These are phyloP conservation scores for Hansenula lynferdii DNA, from an alignment of 1,139 yeast species.

Conservation along the genomic window DNA sequence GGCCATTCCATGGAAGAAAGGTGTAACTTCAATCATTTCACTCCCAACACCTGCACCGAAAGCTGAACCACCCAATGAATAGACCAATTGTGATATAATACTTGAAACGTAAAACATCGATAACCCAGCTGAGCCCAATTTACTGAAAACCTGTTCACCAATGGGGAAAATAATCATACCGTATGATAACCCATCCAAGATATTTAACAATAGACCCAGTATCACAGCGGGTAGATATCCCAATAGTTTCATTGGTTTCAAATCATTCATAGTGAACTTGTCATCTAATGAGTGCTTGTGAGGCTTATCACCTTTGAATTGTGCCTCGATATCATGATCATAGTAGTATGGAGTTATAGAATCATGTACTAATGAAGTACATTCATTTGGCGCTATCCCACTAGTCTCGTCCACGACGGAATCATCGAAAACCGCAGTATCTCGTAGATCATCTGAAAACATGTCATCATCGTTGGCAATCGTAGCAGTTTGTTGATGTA, in stretches of 20 bases:
- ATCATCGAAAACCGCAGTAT: constrained; percentile 3
- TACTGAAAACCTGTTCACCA: constrained; percentile 70
- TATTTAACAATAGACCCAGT: constrained; percentile 77
- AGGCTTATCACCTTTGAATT: constrained; percentile 3
- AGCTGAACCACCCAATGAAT: constrained; percentile 85
- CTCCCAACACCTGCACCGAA: constrained; percentile 91
- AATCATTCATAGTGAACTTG: constrained; percentile 1
- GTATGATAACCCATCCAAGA: constrained; percentile 88
- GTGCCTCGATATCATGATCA: constrained; percentile 9
- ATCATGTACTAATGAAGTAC: neutral
- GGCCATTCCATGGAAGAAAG: constrained; percentile 96
- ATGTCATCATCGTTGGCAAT: constrained; percentile 25
- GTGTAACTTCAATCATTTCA: constrained; percentile 98
- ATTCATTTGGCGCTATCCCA: constrained; percentile 6
- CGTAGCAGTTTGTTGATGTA: constrained; percentile 31
- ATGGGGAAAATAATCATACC: constrained; percentile 98
- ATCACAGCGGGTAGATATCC: constrained; percentile 53
- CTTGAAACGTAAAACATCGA: constrained; percentile 94
- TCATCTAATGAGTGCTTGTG: neutral
- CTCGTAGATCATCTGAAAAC: constrained; percentile 9
- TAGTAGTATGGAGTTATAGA: constrained; percentile 1
- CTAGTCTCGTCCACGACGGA: constrained; percentile 1
- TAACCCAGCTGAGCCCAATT: constrained; percentile 82
- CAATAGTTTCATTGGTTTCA: constrained; percentile 15
- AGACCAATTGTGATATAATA: constrained; percentile 79